Conservation (phyloP, 2,329 filamentous ascomycete species). For the Penicillium sp. region DNA sequence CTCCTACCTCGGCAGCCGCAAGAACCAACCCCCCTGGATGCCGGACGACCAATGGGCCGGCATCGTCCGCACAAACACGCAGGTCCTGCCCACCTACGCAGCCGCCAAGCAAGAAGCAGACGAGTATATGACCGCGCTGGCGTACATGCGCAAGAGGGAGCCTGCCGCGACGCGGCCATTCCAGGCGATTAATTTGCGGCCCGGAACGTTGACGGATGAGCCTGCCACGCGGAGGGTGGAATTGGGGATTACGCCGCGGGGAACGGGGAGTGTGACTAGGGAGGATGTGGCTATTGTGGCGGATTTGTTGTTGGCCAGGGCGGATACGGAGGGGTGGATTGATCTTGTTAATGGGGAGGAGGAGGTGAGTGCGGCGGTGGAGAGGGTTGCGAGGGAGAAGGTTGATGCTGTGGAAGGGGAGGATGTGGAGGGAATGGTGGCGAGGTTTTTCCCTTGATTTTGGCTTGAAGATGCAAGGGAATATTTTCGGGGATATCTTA, state of each 20-base stretch:
- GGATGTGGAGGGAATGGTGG: conserved; percentile 51
- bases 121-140: conserved; percentile 54
- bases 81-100: conserved; percentile 54
- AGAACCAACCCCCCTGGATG: conserved; percentile 54
- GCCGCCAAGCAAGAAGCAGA: conserved; percentile 59
- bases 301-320: conserved; percentile 51
- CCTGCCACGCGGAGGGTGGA: conserved; percentile 51
- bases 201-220: conserved; percentile 52
- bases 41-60: conserved; percentile 49
- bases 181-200: conserved; percentile 55
- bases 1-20: conserved; percentile 56
- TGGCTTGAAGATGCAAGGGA: neutral
- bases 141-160: conserved; percentile 36
- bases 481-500: neutral
- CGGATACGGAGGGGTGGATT: conserved; percentile 54
- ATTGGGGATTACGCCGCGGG: conserved; percentile 50
- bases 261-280: conserved; percentile 48
- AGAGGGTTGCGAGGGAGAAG: conserved; percentile 47
- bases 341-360: conserved; percentile 57
- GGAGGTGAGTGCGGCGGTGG: conserved; percentile 49
- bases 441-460: conserved; percentile 32
- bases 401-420: conserved; percentile 55
- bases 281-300: conserved; percentile 57
- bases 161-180: conserved; percentile 33
- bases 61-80: conserved; percentile 51